These are phyloP conservation scores for Neonectria faginata DNA, from an alignment of 2,329 filamentous ascomycete species.

Conservation along the genomic window DNA sequence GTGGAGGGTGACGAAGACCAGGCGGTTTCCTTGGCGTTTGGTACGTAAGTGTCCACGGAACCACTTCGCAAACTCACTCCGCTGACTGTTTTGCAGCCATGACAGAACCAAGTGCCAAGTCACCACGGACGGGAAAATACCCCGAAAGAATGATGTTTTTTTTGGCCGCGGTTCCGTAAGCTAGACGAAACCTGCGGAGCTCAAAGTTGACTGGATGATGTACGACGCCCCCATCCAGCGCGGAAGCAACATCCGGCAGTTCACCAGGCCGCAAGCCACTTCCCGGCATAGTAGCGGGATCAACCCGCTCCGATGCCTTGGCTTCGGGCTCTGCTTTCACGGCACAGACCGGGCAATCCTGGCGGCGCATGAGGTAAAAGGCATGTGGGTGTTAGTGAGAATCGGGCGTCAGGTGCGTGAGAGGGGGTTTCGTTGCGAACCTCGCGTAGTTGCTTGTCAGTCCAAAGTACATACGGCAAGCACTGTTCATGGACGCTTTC, in stretches of 20 bases:
- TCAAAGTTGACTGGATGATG: not conserved
- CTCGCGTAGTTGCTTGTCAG: not conserved
- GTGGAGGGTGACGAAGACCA: too few species aligned
- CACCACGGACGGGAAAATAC: not conserved
- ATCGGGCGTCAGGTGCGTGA: constrained; percentile 2
- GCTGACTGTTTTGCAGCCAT: not conserved
- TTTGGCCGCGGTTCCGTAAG: too few species aligned
- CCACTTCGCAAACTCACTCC: not conserved
- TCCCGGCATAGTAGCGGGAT: not conserved
- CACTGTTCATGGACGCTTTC: constrained; percentile 7
- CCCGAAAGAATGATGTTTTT: not conserved
- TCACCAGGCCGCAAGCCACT: constrained; percentile 1
- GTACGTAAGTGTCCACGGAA: not conserved
- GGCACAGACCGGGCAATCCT: constrained; percentile 4
- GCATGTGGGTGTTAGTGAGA: constrained; percentile 1
- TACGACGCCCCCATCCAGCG: constrained; percentile 3
- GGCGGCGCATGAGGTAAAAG: not conserved
- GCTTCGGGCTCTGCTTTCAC: constrained; percentile 5
- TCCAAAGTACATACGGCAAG: constrained; percentile 9
- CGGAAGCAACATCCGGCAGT: constrained; percentile 3
- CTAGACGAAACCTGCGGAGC: not conserved
- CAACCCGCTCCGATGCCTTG: constrained; percentile 6
- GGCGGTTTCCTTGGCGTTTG: not conserved
- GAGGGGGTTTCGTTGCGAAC: not conserved
- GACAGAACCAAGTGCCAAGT: not conserved